Base-by-base conservation (phyloP, 1,284 basidiomycete species). In the Entoloma clypeatum region DNA sequence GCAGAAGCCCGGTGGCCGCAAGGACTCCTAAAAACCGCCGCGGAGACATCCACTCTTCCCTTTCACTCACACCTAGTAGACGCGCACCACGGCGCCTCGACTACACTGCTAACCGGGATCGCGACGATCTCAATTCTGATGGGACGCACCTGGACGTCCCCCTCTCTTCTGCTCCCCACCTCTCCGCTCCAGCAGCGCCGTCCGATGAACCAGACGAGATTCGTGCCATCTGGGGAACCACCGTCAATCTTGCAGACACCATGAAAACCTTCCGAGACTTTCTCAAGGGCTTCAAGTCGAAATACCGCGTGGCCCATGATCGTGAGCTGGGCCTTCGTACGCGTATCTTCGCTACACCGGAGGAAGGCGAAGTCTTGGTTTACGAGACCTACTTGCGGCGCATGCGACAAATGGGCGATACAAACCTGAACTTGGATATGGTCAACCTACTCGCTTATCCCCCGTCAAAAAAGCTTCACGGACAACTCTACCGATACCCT, bases 151-250 rank as follows among this genome's bases (percentile, higher is more conserved):
- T 81, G 22, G 73, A 72, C 23, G 59, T 83, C 4, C 84, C 81
- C 2, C 59, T 68, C n/a, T 86, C 84, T 2, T 83, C 81, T 27
- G 74, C 67, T 1, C 77, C 77, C 0, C 69, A 71, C 19, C 71
- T 88, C 19, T 85, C 87, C 7, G 81, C 77, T 1, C 76, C 76
- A 8, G 72, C 71, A 6, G 71, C 66, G 0, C 75, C 78, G 2
- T 73, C 79, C 1, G 79, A 84, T 39, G 81, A 86, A 48, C 79
- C 83, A 3, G 77, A 89, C 47, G 86, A 87, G 45, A 83, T 90
- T 46, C 88, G 90, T 45, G 92, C 86, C 17, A 92, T 98, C 52
- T 98, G 95, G 95, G 95, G 95, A 25, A 99, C 95, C 1, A 93
- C 86, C 2, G 92, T 99, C 49, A 88, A 89, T 51, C 76, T 98